phyloP scores from a whole-genome alignment of 208 protist species.

The Crithidia acanthocephali region DNA sequence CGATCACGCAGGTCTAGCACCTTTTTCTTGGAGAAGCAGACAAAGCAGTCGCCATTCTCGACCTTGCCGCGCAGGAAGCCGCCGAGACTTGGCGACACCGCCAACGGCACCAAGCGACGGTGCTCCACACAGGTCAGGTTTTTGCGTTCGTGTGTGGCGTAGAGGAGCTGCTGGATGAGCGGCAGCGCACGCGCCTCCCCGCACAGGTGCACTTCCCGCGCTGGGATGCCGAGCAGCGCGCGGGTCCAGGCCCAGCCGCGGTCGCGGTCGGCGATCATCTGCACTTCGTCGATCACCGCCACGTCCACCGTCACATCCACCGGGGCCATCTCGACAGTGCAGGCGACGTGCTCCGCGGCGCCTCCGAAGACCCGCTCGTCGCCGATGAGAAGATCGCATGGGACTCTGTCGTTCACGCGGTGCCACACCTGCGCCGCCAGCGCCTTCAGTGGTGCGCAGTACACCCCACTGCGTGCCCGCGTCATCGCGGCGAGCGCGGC shows the following conservation, averaged over 20 bases:
- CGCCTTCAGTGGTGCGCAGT: slow-evolving; percentile 95
- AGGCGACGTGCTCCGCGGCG: slow-evolving; percentile 83
- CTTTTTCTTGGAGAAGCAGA: slow-evolving; percentile 80
- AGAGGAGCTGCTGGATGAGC: slow-evolving; percentile 72
- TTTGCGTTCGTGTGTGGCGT: slow-evolving; percentile 70
- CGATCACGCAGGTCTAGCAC: slow-evolving; percentile 64
- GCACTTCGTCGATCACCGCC: slow-evolving; percentile 95
- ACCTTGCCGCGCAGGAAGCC: slow-evolving; percentile 40
- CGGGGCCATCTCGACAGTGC: slow-evolving; percentile 93
- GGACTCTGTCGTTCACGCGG: slow-evolving; percentile 69
- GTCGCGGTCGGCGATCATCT: slow-evolving; percentile 92
- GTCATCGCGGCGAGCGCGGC: slow-evolving; percentile 71
- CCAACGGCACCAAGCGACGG: slow-evolving; percentile 78
- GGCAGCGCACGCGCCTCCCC: slow-evolving; percentile 79
- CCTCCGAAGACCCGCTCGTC: slow-evolving; percentile 85
- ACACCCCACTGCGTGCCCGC: slow-evolving; percentile 80
- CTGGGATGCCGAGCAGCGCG: slow-evolving; percentile 91
- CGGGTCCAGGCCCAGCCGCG: slow-evolving; percentile 96
- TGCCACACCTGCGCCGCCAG: slow-evolving; percentile 94
- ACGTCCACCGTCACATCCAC: slow-evolving; percentile 83
- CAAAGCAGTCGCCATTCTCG: slow-evolving; percentile 88
- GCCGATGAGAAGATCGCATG: slow-evolving; percentile 94
- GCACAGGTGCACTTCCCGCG: slow-evolving; percentile 92
- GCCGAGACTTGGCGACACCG: slow-evolving; percentile 41
- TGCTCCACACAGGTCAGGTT: slow-evolving; percentile 73